Percentiles rank a stretch among this genome's conserved stretches.
These are phyloP conservation scores for Raphanus hybrid DNA, from an alignment of 441 rosid species.

Conservation along the genomic window DNA sequence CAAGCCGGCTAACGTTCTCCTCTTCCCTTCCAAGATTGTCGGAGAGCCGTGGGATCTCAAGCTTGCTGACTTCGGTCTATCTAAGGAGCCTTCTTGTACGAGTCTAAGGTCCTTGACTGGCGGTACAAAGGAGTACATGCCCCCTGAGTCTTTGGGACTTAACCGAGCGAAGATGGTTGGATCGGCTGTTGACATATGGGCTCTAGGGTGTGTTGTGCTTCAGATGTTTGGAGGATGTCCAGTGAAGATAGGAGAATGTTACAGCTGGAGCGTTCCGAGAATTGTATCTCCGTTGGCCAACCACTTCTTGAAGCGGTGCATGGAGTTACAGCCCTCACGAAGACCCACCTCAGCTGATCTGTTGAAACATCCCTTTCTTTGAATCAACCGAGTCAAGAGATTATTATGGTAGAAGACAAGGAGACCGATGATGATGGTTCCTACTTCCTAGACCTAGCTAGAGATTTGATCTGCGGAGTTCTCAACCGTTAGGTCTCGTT, in stretches of 20 bases:
- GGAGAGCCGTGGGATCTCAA: no score
- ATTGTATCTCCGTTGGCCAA: background rate
- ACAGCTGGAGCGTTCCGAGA: conserved; percentile 1
- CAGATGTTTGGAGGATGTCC: conserved; percentile 10
- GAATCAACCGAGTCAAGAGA: background rate
- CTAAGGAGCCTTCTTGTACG: conserved; percentile 15
- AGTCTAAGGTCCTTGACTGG: background rate
- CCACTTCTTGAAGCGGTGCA: background rate
- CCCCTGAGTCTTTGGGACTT: background rate
- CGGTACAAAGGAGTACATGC: conserved; percentile 22
- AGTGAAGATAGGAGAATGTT: background rate
- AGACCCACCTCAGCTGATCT: background rate
- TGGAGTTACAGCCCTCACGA: background rate
- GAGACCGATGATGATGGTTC: no score
- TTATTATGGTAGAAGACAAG: background rate
- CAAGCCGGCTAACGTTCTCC: background rate
- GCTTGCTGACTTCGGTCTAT: background rate
- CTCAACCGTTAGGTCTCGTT: background rate
- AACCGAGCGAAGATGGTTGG: background rate
- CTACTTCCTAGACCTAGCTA: background rate
- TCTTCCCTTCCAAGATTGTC: no score
- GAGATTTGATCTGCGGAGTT: background rate
- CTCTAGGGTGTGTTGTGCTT: conserved; percentile 15
- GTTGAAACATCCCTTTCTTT: conserved; percentile 3
- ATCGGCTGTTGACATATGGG: conserved; percentile 22